These are phyloP conservation scores for Termitomyces sp. DNA, from an alignment of 768 basidiomycete genomes.

Conservation along the genomic window DNA sequence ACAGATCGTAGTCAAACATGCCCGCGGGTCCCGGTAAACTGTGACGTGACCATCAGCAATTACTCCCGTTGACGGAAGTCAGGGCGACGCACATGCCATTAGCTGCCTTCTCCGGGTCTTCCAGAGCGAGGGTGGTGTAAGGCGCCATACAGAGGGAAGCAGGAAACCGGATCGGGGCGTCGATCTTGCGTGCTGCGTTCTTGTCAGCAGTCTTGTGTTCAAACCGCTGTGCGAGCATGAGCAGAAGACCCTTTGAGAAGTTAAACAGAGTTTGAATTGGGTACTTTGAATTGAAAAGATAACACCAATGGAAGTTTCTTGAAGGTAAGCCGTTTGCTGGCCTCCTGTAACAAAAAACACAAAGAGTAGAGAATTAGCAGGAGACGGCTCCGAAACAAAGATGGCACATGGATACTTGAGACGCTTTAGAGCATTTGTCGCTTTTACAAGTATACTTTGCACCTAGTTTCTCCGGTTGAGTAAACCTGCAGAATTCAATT, in stretches of 20 bases:
- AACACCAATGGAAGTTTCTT: constrained; percentile 84
- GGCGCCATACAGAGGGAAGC: constrained; percentile 84
- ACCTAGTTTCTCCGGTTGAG: constrained; percentile 80
- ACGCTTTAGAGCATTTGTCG: constrained; percentile 70
- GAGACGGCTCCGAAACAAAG: neutral
- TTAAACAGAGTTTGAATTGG: neutral
- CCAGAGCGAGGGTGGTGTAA: constrained; percentile 67
- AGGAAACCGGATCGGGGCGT: constrained; percentile 78
- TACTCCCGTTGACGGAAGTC: neutral
- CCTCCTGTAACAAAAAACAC: constrained; percentile 43
- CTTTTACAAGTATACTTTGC: constrained; percentile 70
- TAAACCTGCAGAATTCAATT: constrained; percentile 51
- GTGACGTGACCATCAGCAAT: neutral
- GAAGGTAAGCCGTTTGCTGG: constrained; percentile 83
- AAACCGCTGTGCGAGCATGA: constrained; percentile 61
- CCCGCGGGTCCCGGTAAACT: constrained; percentile 56
- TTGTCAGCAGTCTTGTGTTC: constrained; percentile 81
- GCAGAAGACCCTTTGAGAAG: neutral
- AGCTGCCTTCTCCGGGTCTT: constrained; percentile 44
- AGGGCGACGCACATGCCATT: constrained; percentile 24
- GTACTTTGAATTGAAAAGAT: constrained; percentile 93
- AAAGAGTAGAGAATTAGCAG: neutral
- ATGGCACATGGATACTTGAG: constrained; percentile 44
- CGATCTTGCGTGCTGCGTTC: constrained; percentile 78
- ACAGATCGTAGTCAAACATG: constrained; percentile 87